A percentile compares a stretch with the other conserved stretches of the same genome.
These are phyloP conservation scores for Bretschneidera sinensis DNA, from an alignment of 345 rosid species.

Conservation along the genomic window DNA sequence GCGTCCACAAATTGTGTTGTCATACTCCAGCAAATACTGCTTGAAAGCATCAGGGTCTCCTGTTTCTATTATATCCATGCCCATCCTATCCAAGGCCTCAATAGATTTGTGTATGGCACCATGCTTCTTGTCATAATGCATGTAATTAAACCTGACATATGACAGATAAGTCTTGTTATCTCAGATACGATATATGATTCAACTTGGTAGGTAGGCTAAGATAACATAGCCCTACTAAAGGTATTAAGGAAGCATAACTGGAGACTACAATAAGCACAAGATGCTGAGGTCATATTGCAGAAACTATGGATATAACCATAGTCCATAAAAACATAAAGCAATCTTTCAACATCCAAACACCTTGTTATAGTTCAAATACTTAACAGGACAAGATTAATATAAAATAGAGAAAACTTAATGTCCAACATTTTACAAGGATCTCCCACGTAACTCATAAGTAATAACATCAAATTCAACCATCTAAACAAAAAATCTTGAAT, in stretches of 20 bases:
- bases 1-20: conserved; percentile 92
- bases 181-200: neutral
- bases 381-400: neutral
- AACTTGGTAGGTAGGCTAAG: neutral
- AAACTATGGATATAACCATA: neutral
- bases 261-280: neutral
- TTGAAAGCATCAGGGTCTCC: conserved; percentile 90
- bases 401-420: neutral
- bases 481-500: neutral
- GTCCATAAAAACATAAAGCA: no score
- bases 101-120: conserved; percentile 90
- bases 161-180: neutral
- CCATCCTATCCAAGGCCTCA: conserved; percentile 92
- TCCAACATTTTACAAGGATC: neutral
- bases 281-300: no score
- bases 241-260: neutral
- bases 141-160: conserved; percentile 62
- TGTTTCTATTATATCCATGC: conserved; percentile 90
- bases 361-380: neutral
- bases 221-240: neutral
- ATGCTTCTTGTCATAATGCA: conserved; percentile 54
- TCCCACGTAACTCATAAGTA: neutral
- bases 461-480: neutral
- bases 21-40: conserved; percentile 56
- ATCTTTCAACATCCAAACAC: no score